Evolutionary conservation across 2,329 filamentous ascomycete genomes (phyloP).

Genomic region (Neofusicoccum sp.): DNA sequence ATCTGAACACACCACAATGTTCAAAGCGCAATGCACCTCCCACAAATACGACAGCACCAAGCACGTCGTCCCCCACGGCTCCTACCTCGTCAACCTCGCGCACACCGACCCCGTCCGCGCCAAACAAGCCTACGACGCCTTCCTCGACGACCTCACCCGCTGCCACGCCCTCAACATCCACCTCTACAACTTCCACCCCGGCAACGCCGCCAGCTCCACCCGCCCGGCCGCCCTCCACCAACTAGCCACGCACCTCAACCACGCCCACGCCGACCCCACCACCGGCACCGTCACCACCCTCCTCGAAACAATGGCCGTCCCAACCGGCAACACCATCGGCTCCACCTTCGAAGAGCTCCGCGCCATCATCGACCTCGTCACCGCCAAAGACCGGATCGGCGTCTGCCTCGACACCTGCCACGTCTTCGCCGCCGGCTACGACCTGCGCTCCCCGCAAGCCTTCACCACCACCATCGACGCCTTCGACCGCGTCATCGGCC

Average conservation of each 20-base stretch:
- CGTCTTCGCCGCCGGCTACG: conserved; percentile 90
- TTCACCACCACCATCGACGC: conserved; percentile 71
- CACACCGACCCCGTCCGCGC: conserved; percentile 78
- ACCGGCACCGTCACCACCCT: conserved; percentile 77
- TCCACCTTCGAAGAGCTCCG: conserved; percentile 81
- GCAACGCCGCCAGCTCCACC: conserved; percentile 67
- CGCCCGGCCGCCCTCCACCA: conserved; percentile 70
- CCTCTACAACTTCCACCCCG: conserved; percentile 98
- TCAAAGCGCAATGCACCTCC: conserved; percentile 65
- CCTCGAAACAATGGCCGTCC: conserved; percentile 91
- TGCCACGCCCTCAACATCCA: conserved; percentile 83
- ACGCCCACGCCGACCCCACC: conserved; percentile 65
- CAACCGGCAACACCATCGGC: conserved; percentile 79
- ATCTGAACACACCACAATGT: conserved; percentile 64
- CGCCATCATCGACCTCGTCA: conserved; percentile 75
- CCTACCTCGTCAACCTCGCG: conserved; percentile 93
- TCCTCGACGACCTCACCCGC: conserved; percentile 81
- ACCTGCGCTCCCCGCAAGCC: conserved; percentile 71
- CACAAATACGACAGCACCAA: conserved; percentile 69
- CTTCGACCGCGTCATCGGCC: conserved; percentile 76
- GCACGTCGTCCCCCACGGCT: conserved; percentile 86
- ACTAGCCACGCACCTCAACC: conserved; percentile 79
- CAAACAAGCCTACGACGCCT: conserved; percentile 78
- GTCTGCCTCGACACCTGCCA: conserved; percentile 98
- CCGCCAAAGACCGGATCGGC: conserved; percentile 80